Conservation (phyloP, 2,329 filamentous ascomycete genomes). For the Aulographum hederae region DNA sequence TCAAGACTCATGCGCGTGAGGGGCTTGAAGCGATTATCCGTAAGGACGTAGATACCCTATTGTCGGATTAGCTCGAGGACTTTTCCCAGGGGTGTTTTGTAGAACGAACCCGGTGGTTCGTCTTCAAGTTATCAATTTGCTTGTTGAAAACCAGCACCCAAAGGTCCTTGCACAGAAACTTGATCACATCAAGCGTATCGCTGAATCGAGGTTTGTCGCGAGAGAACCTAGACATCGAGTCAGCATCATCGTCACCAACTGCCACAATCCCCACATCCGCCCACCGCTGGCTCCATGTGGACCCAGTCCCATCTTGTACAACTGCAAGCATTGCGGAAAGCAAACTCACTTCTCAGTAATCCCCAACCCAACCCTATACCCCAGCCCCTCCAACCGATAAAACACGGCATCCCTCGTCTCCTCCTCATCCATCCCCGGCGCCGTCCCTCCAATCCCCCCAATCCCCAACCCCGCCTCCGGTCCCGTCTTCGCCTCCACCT, state of each 20-base stretch:
- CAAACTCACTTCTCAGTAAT: constrained; percentile 63
- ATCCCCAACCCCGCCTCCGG: constrained; percentile 9
- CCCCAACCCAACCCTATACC: constrained; percentile 83
- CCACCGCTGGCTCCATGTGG: not conserved
- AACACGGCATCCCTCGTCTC: constrained; percentile 74
- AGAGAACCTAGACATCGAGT: constrained; percentile 42
- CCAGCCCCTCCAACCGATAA: constrained; percentile 63
- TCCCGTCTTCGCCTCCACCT: constrained; percentile 7
- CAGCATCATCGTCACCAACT: not conserved
- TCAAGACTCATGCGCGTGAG: constrained; percentile 81
- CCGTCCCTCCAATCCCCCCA: constrained; percentile 7
- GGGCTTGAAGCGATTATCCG: constrained; percentile 79
- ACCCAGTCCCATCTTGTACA: too few species aligned
- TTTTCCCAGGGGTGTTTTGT: not conserved
- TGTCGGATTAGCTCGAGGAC: not conserved
- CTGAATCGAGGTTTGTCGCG: constrained; percentile 72
- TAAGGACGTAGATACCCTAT: constrained; percentile 86
- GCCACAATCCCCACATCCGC: not conserved
- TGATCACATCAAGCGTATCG: constrained; percentile 88
- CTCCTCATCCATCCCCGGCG: constrained; percentile 44
- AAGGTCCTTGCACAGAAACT: constrained; percentile 96
- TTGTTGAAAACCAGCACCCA: constrained; percentile 92
- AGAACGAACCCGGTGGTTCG: constrained; percentile 65
- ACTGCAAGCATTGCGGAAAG: constrained; percentile 4
- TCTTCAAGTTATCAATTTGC: constrained; percentile 97